Evolutionary conservation across 2,329 filamentous ascomycete species (phyloP), one percentile per base, ranked within the genome.

Genomic region (Paramyrothecium roridum): DNA sequence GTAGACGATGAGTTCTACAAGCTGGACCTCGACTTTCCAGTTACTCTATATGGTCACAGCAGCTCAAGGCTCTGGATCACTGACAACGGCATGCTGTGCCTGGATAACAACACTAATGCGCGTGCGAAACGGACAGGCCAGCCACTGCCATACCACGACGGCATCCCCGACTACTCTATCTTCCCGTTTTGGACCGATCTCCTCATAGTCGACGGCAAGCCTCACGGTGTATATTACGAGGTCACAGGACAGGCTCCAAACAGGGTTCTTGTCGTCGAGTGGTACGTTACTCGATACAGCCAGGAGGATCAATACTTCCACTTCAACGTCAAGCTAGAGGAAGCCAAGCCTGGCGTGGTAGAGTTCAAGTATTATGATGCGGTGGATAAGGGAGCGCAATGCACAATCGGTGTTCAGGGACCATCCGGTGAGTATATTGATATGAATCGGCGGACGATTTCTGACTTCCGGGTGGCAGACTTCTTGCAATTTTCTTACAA

Each of bases 251-350:
- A 51, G 30, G 49, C 49, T 11, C 49, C 49, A n/a, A 51, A 40
- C 49, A 17, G 30, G 22, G 49, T 40, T 11, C 30, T 51, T 21
- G 33, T 21, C 3, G 20, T 51, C n/a, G 49, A 51, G 17, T 51
- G 49, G 49, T 51, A 51, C 21, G 49, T 51, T 8, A 51, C 49
- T 11, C 26, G 49, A 6, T 51, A 51, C 30, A 8, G 30, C 17
- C 49, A 51, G 49, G 49, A 51, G 49, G 33, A 40, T 19, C 49
- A 51, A 30, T 51, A 51, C 33, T 51, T 37, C 49, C 49, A 51
- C 49, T 51, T 51, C 49, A 51, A 37, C 8, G 49, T 51, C 30
- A 30, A 33, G 13, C 8, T 51, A 11, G 49, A 51, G 19, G 49
- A 51, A 19, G 49, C 49, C 7, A 51, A 51, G 3, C 49, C 49